Base-by-base conservation (phyloP, 73 alveolate genomes). In the Paramecium bursaria region DNA sequence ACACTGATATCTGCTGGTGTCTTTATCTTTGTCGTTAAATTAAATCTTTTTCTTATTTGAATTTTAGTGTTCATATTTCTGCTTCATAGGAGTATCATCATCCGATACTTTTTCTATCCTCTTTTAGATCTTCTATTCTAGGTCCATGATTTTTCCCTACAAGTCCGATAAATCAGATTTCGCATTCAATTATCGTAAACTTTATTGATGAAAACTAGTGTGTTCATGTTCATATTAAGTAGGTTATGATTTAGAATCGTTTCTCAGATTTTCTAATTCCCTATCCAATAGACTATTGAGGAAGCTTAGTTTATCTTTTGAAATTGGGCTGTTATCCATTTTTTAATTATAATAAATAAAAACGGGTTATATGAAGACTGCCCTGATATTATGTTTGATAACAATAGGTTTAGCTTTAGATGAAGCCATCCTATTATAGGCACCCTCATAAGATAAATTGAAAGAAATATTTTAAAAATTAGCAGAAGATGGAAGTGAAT, bases 41-140 rank as follows among this genome's bases (percentile, higher is more conserved):
- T 14, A 67, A 39, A 14, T 67, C 44, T 67, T 67, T 42, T 67
- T 67, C 3, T 67, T 44, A 11, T 42, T 25, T 31, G 82, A 67
- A 25, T 13, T 67, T 0, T 15, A 25, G 22, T 67, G 82, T 21
- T 67, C 44, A 21, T 67, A 67, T 39, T 67, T 67, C 33, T 67
- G 33, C 46, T 67, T 67, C 22, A 67, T 6, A 21, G 82, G 82
- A 17, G 57, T 67, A 39, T 67, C 82, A 7, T 67, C 82, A 67
- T 67, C 82, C 7, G 82, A 67, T 25, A 39, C 82, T 10, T 67
- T 67, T 9, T 13, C 49, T 3, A n/a, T n/a, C n/a, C n/a, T n/a
- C n/a, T n/a, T n/a, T n/a, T n/a, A n/a, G n/a, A n/a, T n/a, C n/a
- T n/a, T n/a, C n/a, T n/a, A n/a, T n/a, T n/a, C n/a, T n/a, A n/a